Base-by-base conservation (phyloP, 2,329 filamentous ascomycete species). In the Clonostachys byssicola region DNA sequence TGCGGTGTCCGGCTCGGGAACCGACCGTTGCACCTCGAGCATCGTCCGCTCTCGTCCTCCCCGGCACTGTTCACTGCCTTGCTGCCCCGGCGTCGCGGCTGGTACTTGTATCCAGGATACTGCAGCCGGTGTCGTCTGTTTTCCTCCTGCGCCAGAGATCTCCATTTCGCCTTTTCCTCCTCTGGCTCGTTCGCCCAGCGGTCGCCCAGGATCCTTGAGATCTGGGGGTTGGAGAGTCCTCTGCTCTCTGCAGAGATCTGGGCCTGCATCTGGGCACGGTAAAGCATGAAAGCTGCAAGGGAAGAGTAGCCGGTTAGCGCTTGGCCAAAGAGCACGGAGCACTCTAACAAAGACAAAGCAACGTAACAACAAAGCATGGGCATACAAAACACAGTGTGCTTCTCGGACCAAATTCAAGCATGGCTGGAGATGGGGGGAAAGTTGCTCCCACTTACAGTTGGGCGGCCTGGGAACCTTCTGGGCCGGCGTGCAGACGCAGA, bases 121-220 rank as follows among this genome's bases (percentile, higher is more conserved):
- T 92, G 88, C 53, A 85, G 84, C 60, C 90, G 86, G 65, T 99
- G 94, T 16, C 88, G 86, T 51, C 83, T 75, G 73, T 97, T 97
- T 66, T 97, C 94, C 69, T 96, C 88, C 70, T 95, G 90, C 50
- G 94, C 94, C 48, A 95, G 79, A 51, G 79, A 78, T 66, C 94
- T 95, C 94, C 94, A 99, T 63, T 85, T 80, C 53, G 84, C 81
- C 68, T 95, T 95, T 48, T 85, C 77, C 46, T 88, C 81, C 20
- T 86, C 78, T 5, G 83, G 70, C 60, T 95, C 85, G 47, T 83
- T 79, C 59, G 86, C 84, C 94, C 94, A 99, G 79, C 92, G 86
- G 64, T 90, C 83, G 45, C 92, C 92, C 56, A 97, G 95, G 57
- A 97, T 95, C 69, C 96, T 96, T 54, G 92, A 96, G 57, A 97